These are phyloP conservation scores for Taphrina pruni DNA, from an alignment of 1,139 yeast genomes.

Conservation along the genomic window DNA sequence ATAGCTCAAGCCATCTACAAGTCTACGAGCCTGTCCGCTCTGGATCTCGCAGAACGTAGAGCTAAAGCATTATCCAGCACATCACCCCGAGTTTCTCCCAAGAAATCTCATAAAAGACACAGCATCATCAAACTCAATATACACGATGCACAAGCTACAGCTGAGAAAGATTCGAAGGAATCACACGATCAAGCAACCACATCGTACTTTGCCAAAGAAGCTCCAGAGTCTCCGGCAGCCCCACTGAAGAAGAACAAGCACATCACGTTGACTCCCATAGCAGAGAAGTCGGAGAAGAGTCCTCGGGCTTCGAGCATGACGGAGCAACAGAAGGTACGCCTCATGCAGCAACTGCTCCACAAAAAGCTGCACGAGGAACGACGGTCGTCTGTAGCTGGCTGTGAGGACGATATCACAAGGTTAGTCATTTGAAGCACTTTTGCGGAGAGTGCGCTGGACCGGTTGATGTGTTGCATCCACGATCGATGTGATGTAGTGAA, in stretches of 20 bases:
- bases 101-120: conserved; percentile 25
- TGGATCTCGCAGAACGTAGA: conserved; percentile 40
- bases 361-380: conserved; percentile 22
- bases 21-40: conserved; percentile 49
- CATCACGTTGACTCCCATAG: conserved; percentile 5
- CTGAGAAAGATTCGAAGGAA: not conserved
- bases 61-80: conserved; percentile 24
- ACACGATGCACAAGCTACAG: not conserved
- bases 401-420: conserved; percentile 15
- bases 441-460: too few species aligned
- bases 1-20: conserved; percentile 64
- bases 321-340: conserved; percentile 26
- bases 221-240: conserved; percentile 22
- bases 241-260: conserved; percentile 5
- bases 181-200: not conserved
- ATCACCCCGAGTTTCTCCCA: conserved; percentile 23
- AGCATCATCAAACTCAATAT: conserved; percentile 20
- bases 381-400: conserved; percentile 5
- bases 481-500: not conserved
- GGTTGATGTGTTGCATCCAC: not conserved
- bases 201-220: conserved; percentile 26
- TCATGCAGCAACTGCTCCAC: conserved; percentile 29
- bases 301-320: conserved; percentile 11
- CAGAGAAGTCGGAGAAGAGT: conserved; percentile 17
- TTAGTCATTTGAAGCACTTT: not conserved